These are phyloP conservation scores for Epichloe scottii DNA, from an alignment of 2,329 filamentous ascomycete species.

Conservation along the genomic window DNA sequence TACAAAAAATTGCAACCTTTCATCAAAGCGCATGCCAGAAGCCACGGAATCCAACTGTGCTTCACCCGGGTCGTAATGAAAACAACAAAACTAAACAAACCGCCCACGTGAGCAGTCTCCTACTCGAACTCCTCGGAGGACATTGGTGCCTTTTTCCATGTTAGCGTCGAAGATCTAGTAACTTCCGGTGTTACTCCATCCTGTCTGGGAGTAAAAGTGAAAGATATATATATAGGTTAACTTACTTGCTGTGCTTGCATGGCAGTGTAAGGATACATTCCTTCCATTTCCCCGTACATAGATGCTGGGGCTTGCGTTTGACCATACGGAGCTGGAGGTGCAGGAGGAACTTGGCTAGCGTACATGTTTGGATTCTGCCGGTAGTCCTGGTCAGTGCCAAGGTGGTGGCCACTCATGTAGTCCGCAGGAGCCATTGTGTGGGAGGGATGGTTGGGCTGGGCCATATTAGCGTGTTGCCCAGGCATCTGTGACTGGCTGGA, in stretches of 20 bases:
- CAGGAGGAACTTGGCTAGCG: constrained; percentile 61
- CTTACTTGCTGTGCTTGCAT: constrained; percentile 76
- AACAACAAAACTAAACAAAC: neutral
- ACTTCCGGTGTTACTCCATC: neutral
- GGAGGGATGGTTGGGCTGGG: constrained; percentile 41
- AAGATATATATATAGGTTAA: constrained; percentile 6
- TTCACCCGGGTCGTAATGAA: neutral
- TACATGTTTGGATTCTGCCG: constrained; percentile 73
- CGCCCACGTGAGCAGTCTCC: neutral
- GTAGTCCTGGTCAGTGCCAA: constrained; percentile 64
- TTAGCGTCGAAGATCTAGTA: neutral
- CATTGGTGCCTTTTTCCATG: constrained; percentile 26
- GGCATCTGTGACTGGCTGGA: constrained; percentile 39
- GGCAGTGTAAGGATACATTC: constrained; percentile 72
- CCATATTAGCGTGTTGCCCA: constrained; percentile 36
- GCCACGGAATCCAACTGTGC: neutral
- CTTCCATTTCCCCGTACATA: constrained; percentile 72
- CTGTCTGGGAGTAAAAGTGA: neutral
- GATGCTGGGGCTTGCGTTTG: constrained; percentile 53
- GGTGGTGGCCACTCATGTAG: constrained; percentile 51
- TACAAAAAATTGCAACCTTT: neutral
- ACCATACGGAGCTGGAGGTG: constrained; percentile 59
- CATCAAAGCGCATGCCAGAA: neutral
- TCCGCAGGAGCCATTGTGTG: constrained; percentile 48
- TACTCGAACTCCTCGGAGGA: constrained; percentile 34